phyloP scores from a whole-genome alignment of 768 basidiomycete species.

The Pleurotus cornucopiae region DNA sequence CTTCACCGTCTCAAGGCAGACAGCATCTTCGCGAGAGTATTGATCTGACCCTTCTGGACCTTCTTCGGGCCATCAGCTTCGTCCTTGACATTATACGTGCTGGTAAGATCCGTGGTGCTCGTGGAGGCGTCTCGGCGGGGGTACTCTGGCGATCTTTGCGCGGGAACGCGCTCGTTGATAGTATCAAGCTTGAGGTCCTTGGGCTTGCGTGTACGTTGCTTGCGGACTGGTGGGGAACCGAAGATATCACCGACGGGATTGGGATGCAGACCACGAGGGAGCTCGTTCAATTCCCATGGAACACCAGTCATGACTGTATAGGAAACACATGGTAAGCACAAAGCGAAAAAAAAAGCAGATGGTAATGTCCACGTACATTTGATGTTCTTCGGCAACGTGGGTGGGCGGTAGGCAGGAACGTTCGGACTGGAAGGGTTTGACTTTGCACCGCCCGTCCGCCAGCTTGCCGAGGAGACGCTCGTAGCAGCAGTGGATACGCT shows the following conservation, averaged over 20 bases:
- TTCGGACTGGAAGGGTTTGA: slow-evolving; percentile 20
- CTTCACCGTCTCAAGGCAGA: slow-evolving; percentile 68
- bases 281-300: slow-evolving; percentile 68
- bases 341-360: slow-evolving; percentile 3
- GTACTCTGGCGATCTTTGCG: slow-evolving; percentile 41
- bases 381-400: slow-evolving; percentile 60
- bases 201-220: slow-evolving; percentile 61
- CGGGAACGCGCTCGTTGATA: slow-evolving; percentile 51
- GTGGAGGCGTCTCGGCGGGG: slow-evolving; percentile 63
- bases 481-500: slow-evolving; percentile 81
- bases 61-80: slow-evolving; percentile 57
- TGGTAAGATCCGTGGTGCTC: slow-evolving; percentile 68
- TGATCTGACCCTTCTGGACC: slow-evolving; percentile 88
- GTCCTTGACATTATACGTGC: slow-evolving; percentile 32
- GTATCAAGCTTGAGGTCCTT: slow-evolving; percentile 70
- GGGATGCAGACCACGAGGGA: slow-evolving; percentile 61
- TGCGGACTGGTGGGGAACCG: slow-evolving; percentile 56
- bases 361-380: slow-evolving; percentile 57
- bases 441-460: slow-evolving; percentile 51
- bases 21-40: slow-evolving; percentile 88
- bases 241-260: slow-evolving; percentile 63
- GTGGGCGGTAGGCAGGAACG: slow-evolving; percentile 12
- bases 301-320: slow-evolving; percentile 67
- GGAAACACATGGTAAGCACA: slow-evolving; percentile 11
- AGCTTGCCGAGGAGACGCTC: slow-evolving; percentile 70